phyloP scores from a whole-genome alignment of 2,329 filamentous ascomycete genomes.

The Basipetospora chlamydospora region DNA sequence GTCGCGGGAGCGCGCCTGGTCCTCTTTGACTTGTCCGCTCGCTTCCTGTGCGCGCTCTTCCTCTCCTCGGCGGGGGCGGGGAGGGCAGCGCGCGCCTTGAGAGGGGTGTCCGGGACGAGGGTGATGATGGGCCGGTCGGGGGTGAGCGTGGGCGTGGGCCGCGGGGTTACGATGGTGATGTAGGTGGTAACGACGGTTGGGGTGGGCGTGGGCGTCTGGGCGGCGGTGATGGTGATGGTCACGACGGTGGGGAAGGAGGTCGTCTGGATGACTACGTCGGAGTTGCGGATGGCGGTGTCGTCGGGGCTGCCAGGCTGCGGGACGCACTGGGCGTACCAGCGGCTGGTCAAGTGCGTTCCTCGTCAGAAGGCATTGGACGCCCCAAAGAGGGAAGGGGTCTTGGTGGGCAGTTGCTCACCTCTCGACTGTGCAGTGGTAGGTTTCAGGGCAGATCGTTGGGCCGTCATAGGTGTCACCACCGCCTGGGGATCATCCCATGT shows the following conservation, averaged over 20 bases:
- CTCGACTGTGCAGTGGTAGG: conserved; percentile 1
- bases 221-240: conserved; percentile 1
- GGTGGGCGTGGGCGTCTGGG: conserved; percentile 1
- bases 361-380: neutral
- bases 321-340: conserved; percentile 9
- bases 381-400: neutral
- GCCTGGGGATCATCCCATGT: neutral
- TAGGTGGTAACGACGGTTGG: conserved; percentile 8
- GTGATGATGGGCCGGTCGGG: conserved; percentile 1
- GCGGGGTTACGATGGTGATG: conserved; percentile 6
- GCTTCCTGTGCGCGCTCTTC: neutral
- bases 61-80: neutral
- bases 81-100: neutral
- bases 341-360: neutral
- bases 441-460: neutral
- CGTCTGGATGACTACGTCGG: conserved; percentile 7
- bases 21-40: neutral
- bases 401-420: no score
- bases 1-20: neutral
- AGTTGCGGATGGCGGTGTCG: conserved; percentile 3
- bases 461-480: conserved; percentile 2
- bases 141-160: neutral
- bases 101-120: conserved; percentile 2
- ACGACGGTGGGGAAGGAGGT: conserved; percentile 6
- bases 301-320: conserved; percentile 2